Conservation (phyloP, 768 basidiomycete species). For the Favolaschia claudopus region DNA sequence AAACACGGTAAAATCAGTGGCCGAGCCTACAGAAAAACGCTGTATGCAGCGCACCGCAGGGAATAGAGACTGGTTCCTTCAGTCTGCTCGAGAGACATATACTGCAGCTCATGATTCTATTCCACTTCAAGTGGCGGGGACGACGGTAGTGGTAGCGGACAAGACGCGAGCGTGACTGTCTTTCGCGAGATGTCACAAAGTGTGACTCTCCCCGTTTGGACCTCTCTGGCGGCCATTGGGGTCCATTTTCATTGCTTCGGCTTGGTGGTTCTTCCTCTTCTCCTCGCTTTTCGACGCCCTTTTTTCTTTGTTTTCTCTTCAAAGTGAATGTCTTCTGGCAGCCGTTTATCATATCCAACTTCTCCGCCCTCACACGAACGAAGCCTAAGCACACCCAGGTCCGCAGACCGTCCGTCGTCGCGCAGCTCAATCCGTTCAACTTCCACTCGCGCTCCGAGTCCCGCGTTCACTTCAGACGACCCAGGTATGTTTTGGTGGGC, state of each 20-base stretch:
- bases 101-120: constrained; percentile 56
- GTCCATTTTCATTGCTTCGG: no score
- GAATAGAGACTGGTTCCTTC: constrained; percentile 63
- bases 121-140: no score
- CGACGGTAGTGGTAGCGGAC: no score
- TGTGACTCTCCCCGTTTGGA: no score
- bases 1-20: background rate
- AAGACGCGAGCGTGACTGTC: no score
- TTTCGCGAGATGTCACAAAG: no score
- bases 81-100: constrained; percentile 63
- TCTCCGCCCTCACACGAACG: constrained; percentile 4
- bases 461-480: constrained; percentile 65
- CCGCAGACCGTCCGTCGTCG: constrained; percentile 50
- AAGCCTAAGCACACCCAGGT: constrained; percentile 5
- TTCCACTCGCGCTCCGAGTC: constrained; percentile 63
- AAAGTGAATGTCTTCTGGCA: constrained; percentile 14
- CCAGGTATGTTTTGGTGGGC: constrained; percentile 58
- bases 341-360: constrained; percentile 6
- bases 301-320: background rate
- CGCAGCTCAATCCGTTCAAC: constrained; percentile 50
- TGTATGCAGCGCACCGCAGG: constrained; percentile 59
- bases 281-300: background rate
- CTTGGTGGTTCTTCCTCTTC: no score
- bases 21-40: background rate
- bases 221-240: no score